phyloP scores from a whole-genome alignment of 73 alveolate genomes.

The Tetrahymena thermophila region DNA sequence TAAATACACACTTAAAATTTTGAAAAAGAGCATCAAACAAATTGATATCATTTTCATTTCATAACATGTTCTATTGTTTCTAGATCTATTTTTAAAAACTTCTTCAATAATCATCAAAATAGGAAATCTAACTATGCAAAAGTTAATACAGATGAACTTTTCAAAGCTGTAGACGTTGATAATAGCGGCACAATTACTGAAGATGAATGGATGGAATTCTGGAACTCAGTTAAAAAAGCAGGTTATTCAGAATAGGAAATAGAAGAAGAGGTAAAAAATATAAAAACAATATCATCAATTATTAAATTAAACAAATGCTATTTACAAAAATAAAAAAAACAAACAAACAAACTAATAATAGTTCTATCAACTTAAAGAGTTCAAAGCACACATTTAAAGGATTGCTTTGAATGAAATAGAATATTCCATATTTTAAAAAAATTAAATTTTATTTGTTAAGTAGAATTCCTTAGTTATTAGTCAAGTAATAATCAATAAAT shows the following conservation, averaged over 20 bases:
- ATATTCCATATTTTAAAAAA: background rate
- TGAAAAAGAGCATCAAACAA: background rate
- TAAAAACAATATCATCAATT: too few species aligned
- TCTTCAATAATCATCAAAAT: background rate
- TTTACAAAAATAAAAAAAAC: too few species aligned
- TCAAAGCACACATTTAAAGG: background rate
- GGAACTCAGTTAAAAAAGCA: slow-evolving; percentile 18
- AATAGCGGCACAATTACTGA: slow-evolving; percentile 39
- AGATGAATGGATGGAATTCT: slow-evolving; percentile 46
- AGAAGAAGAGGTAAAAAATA: slow-evolving; percentile 10
- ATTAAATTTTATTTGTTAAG: too few species aligned
- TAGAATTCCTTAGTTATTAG: background rate
- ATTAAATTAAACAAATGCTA: background rate
- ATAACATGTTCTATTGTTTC: too few species aligned
- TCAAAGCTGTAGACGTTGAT: slow-evolving; percentile 41
- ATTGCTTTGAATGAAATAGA: too few species aligned
- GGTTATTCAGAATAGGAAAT: slow-evolving; percentile 41
- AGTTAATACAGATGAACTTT: slow-evolving; percentile 32
- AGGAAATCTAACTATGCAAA: slow-evolving; percentile 41
- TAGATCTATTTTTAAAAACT: background rate
- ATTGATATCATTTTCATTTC: background rate
- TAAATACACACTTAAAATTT: background rate
- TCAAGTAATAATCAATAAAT: background rate
- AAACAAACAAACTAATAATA: too few species aligned
- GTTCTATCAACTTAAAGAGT: too few species aligned